A percentile compares a stretch with the other conserved stretches of the same genome.
Evolutionary conservation across 2,329 filamentous ascomycete species (phyloP).

Genomic region (Conoideocrella luteorostrata): DNA sequence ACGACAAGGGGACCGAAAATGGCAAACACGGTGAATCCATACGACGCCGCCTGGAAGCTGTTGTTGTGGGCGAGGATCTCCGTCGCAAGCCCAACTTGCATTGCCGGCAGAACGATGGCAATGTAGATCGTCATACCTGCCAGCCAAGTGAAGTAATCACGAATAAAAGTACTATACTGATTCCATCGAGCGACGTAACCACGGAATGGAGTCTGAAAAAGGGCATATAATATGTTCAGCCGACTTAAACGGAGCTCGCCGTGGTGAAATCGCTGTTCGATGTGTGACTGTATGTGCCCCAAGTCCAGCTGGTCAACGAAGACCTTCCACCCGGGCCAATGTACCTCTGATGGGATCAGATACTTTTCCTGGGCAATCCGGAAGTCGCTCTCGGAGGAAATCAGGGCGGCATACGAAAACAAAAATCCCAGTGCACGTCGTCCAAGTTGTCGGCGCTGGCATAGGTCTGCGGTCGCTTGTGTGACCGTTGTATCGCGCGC

Average conservation of each 20-base stretch:
- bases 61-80: slow-evolving; percentile 23
- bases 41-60: slow-evolving; percentile 35
- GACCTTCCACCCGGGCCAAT: slow-evolving; percentile 31
- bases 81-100: slow-evolving; percentile 41
- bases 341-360: slow-evolving; percentile 25
- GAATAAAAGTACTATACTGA: slow-evolving; percentile 34
- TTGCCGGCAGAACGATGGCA: slow-evolving; percentile 38
- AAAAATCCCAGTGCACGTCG: slow-evolving; percentile 1
- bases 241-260: slow-evolving; percentile 32
- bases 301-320: slow-evolving; percentile 18
- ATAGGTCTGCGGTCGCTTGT: neutral
- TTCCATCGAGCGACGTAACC: slow-evolving; percentile 18
- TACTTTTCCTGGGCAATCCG: slow-evolving; percentile 22
- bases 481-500: neutral
- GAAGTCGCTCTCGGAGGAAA: slow-evolving; percentile 30
- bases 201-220: slow-evolving; percentile 18
- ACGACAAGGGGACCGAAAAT: slow-evolving; percentile 33
- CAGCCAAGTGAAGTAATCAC: slow-evolving; percentile 35
- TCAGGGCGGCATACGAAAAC: slow-evolving; percentile 5
- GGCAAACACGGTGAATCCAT: slow-evolving; percentile 42
- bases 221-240: slow-evolving; percentile 33
- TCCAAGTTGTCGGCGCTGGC: too few species aligned
- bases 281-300: slow-evolving; percentile 20
- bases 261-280: slow-evolving; percentile 32
- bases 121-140: slow-evolving; percentile 33